Evolutionary conservation across 768 basidiomycete species (phyloP), one percentile per base, ranked within the genome.

Genomic region (Gloeophyllum trabeum): DNA sequence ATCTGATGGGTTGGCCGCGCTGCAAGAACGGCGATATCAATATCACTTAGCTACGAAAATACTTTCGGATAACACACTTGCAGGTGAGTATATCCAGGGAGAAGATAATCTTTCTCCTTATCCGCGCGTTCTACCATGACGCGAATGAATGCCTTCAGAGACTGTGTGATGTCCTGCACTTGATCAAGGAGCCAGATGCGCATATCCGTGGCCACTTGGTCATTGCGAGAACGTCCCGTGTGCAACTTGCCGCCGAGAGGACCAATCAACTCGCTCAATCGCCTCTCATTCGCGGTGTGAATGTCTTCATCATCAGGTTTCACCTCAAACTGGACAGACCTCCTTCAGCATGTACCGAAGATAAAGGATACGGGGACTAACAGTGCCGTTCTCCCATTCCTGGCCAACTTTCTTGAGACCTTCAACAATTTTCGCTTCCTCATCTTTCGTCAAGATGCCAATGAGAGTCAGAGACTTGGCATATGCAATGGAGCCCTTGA

Each of bases 121-220:
- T 96, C 90, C 3, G 96, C 93, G 32, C 94, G 75, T 53, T 90
- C 87, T 12, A 87, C 81, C 68, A 98, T 81, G 50, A 97, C 91
- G 25, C 73, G 76, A 42, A 99, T 72, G 16, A 98, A 71, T 3
- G 70, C 83, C 55, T 80, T 80, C 40, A 98, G 67, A 44, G 78
- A 68, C 35, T 64, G 53, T 56, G 84, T 76, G 39, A 93, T 70
- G 28, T 75, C 73, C 25, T 62, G 58, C 16, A 84, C 80, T 55
- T 94, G 75, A 35, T 82, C 77, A 18, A 96, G 68, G 16, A 99
- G 73, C 96, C 96, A 99, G 10, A 99, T 62, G 23, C 96, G 81
- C 85, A 98, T 87, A 57, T 99, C 96, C 1, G 96, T 99, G 3
- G 94, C 92, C 47, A 97, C 94, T 59, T 99, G 96, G 58, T 99